A percentile compares a stretch with the other conserved stretches of the same genome.
Conservation (phyloP, 2,329 filamentous ascomycete genomes). For the Ascochyta pisi region DNA sequence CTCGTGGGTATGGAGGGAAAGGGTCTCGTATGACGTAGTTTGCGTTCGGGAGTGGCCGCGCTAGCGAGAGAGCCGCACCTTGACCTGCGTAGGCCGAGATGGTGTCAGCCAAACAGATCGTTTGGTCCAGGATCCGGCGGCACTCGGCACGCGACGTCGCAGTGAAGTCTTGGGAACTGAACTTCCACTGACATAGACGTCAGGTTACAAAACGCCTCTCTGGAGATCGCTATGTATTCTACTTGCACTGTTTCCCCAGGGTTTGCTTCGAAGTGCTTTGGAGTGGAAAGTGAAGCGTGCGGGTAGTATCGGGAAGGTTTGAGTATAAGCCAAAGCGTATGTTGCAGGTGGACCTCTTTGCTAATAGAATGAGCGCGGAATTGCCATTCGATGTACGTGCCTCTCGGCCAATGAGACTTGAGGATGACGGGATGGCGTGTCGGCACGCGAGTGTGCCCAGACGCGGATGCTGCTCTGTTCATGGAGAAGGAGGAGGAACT, state of each 20-base stretch:
- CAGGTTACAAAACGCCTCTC: neutral
- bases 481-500: no score
- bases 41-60: conserved; percentile 27
- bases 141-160: conserved; percentile 7
- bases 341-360: conserved; percentile 11
- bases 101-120: conserved; percentile 1
- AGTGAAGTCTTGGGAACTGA: neutral
- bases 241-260: neutral
- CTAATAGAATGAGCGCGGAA: conserved; percentile 2
- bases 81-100: conserved; percentile 16
- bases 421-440: neutral
- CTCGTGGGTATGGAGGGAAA: neutral
- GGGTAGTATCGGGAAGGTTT: neutral
- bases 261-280: neutral
- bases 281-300: conserved; percentile 9
- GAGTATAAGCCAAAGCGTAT: neutral
- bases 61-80: conserved; percentile 29
- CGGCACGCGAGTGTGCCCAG: neutral
- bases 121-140: conserved; percentile 1
- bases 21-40: conserved; percentile 25
- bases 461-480: neutral
- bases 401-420: neutral
- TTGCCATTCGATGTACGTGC: neutral
- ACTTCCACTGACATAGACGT: neutral
- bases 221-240: neutral